Evolutionary conservation across 1,139 yeast species (phyloP).

Genomic region (Geotrichum fermentans): DNA sequence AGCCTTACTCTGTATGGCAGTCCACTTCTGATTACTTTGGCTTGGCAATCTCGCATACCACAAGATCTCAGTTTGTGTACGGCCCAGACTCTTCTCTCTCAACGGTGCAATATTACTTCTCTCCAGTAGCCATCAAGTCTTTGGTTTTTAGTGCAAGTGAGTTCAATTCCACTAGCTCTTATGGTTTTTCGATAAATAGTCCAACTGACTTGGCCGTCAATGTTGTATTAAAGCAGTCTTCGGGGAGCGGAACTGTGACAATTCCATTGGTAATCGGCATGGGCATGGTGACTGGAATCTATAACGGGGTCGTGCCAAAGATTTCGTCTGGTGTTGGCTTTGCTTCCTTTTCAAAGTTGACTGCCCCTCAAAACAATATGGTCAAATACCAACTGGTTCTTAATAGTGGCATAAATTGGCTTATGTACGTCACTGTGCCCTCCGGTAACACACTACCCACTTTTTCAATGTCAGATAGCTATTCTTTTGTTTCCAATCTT

Average conservation of each 20-base stretch:
- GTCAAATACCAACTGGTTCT: conserved; percentile 56
- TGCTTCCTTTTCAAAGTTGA: conserved; percentile 36
- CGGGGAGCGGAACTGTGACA: conserved; percentile 24
- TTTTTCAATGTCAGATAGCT: conserved; percentile 34
- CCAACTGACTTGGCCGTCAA: conserved; percentile 50
- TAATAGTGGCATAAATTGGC: conserved; percentile 50
- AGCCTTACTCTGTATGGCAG: conserved; percentile 9
- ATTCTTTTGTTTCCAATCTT: conserved; percentile 20
- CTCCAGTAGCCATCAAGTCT: conserved; percentile 39
- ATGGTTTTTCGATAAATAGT: conserved; percentile 27
- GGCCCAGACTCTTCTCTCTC: conserved; percentile 49
- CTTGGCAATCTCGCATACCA: conserved; percentile 63
- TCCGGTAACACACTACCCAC: conserved; percentile 35
- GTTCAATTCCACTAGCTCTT: conserved; percentile 25
- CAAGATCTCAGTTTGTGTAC: conserved; percentile 53
- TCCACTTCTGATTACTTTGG: conserved; percentile 41
- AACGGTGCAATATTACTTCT: conserved; percentile 37
- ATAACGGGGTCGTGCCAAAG: conserved; percentile 49
- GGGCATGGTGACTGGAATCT: conserved; percentile 67
- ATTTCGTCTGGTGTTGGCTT: conserved; percentile 55
- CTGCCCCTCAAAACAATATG: conserved; percentile 31
- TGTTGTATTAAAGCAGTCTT: conserved; percentile 44
- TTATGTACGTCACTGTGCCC: conserved; percentile 54
- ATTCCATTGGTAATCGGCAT: conserved; percentile 61
- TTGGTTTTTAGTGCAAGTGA: conserved; percentile 35